Percentiles rank a stretch among this genome's conserved stretches.
phyloP scores from a whole-genome alignment of 768 basidiomycete genomes.

The Lentinula aciculospora region DNA sequence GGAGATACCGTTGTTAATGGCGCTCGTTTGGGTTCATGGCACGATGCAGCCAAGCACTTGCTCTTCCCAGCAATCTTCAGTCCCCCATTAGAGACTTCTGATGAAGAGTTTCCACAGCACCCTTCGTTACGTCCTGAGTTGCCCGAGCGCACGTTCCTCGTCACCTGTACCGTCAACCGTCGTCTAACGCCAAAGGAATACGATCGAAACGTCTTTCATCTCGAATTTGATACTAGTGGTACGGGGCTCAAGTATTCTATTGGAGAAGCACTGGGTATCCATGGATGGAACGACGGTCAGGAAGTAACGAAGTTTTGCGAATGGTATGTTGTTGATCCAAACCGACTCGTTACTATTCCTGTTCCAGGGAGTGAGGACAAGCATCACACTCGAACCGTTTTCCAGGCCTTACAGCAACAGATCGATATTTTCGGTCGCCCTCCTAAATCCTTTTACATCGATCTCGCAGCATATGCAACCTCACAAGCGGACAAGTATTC shows the following conservation, averaged over 20 bases:
- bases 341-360: conserved; percentile 77
- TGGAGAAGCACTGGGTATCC: conserved; percentile 94
- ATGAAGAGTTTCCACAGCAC: conserved; percentile 48
- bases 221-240: conserved; percentile 89
- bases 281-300: conserved; percentile 93
- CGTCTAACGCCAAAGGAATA: conserved; percentile 94
- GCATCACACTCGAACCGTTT: conserved; percentile 89
- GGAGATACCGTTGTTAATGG: conserved; percentile 57
- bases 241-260: conserved; percentile 95
- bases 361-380: conserved; percentile 57
- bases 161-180: conserved; percentile 90
- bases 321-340: conserved; percentile 87
- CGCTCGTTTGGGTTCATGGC: conserved; percentile 64
- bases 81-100: conserved; percentile 33
- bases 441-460: conserved; percentile 91
- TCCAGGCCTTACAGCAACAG: conserved; percentile 95
- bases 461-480: conserved; percentile 74
- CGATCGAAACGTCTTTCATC: conserved; percentile 97
- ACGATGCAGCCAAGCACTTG: conserved; percentile 83
- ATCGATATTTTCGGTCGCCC: conserved; percentile 95
- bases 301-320: conserved; percentile 87
- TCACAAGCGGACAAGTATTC: conserved; percentile 67
- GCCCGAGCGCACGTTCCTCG: conserved; percentile 85
- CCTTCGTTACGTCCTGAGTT: conserved; percentile 81
- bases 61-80: conserved; percentile 82